Evolutionary conservation across 2,329 filamentous ascomycete genomes (phyloP).

Genomic region (Diplodia sapinea): DNA sequence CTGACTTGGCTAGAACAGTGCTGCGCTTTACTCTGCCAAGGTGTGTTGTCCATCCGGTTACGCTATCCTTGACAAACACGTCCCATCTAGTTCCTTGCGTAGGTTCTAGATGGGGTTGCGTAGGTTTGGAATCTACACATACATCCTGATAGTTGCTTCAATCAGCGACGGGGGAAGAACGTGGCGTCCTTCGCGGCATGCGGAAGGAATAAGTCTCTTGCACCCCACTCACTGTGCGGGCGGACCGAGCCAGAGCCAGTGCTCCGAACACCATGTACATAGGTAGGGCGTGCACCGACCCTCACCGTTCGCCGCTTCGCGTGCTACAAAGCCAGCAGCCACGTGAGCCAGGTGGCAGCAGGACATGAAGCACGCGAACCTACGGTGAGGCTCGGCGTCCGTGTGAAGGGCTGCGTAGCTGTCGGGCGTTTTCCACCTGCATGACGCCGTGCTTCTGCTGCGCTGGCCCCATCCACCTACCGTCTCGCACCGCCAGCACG

Average conservation of each 20-base stretch:
- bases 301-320: background rate
- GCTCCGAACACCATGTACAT: background rate
- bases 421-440: conserved; percentile 6
- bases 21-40: conserved; percentile 20
- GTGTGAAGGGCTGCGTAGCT: background rate
- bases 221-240: background rate
- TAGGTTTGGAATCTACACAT: background rate
- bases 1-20: conserved; percentile 14
- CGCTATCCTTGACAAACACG: too few relatives aligned
- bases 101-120: too few relatives aligned
- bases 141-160: background rate
- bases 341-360: background rate
- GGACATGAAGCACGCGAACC: conserved; percentile 9
- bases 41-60: conserved; percentile 7
- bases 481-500: background rate
- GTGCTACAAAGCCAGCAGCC: background rate
- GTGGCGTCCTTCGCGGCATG: background rate
- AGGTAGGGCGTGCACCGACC: background rate
- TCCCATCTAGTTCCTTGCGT: background rate
- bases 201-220: background rate
- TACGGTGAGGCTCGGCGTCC: background rate
- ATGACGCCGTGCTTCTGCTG: conserved; percentile 23
- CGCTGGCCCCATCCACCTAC: conserved; percentile 21
- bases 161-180: background rate
- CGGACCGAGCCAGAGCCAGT: background rate